These are phyloP conservation scores for Linnemannia exigua DNA, from an alignment of 192 early-diverging fungal species.

Conservation along the genomic window DNA sequence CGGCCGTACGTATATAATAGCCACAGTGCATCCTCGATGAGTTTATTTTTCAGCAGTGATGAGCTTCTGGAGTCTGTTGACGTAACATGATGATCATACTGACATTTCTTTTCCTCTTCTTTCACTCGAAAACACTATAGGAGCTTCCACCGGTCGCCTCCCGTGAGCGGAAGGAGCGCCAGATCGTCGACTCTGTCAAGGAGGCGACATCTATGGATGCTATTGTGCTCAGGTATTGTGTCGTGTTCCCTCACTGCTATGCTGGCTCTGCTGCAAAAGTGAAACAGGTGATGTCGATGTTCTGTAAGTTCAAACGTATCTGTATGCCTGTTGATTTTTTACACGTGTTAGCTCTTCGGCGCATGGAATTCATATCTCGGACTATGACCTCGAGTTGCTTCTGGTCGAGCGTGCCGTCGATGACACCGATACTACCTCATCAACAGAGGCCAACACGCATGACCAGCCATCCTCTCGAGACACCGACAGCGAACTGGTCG, in stretches of 20 bases:
- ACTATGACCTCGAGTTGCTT: background rate
- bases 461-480: too few relatives aligned
- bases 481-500: background rate
- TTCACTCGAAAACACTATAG: background rate
- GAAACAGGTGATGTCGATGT: too few relatives aligned
- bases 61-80: background rate
- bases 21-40: background rate
- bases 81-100: background rate
- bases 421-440: background rate
- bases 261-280: too few relatives aligned
- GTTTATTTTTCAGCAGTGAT: background rate
- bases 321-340: too few relatives aligned
- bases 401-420: background rate
- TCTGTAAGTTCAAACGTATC: too few relatives aligned
- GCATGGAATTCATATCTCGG: background rate
- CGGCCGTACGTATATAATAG: background rate
- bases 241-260: too few relatives aligned
- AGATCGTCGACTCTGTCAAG: background rate
- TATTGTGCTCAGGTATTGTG: constrained; percentile 11
- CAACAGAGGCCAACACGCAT: too few relatives aligned
- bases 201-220: constrained; percentile 8
- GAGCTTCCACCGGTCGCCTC: background rate
- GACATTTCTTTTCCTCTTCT: background rate
- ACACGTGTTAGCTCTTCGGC: background rate
- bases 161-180: background rate